A percentile compares a stretch with the other conserved stretches of the same genome.
These are phyloP conservation scores for Colletotrichum tanaceti DNA, from an alignment of 2,329 filamentous ascomycete species.

Conservation along the genomic window DNA sequence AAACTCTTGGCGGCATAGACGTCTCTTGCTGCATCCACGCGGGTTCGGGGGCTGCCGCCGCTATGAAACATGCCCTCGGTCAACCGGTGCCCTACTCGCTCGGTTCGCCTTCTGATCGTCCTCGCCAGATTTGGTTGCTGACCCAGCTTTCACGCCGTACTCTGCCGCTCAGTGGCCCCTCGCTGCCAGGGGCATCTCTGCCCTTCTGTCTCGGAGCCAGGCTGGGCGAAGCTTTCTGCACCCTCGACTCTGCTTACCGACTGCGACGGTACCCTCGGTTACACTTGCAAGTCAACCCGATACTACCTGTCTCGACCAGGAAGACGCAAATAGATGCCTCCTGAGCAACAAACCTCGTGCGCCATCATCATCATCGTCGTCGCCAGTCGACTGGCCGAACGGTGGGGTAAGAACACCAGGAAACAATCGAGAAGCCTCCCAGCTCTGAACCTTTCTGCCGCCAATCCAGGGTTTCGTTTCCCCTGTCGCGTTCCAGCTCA, in stretches of 20 bases:
- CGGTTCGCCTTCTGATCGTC: constrained; percentile 32
- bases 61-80: constrained; percentile 25
- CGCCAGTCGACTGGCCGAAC: constrained; percentile 24
- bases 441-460: constrained; percentile 11
- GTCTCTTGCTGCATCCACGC: constrained; percentile 23
- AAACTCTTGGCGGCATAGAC: constrained; percentile 36
- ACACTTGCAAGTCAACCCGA: constrained; percentile 30
- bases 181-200: constrained; percentile 23
- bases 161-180: too few relatives aligned
- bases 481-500: constrained; percentile 29
- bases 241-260: constrained; percentile 36
- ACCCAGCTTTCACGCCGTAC: too few relatives aligned
- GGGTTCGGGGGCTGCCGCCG: constrained; percentile 29
- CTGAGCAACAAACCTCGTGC: constrained; percentile 29
- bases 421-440: constrained; percentile 27
- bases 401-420: constrained; percentile 7
- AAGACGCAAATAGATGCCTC: constrained; percentile 29
- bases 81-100: constrained; percentile 22
- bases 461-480: constrained; percentile 16
- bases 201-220: not conserved
- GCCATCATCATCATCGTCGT: constrained; percentile 33
- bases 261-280: constrained; percentile 27
- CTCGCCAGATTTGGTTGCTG: not conserved
- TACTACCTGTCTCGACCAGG: constrained; percentile 24
- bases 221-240: constrained; percentile 5